Evolutionary conservation across 1,284 basidiomycete genomes (phyloP), one percentile per base, ranked within the genome.

Genomic region (Ustilago shanxiensis): DNA sequence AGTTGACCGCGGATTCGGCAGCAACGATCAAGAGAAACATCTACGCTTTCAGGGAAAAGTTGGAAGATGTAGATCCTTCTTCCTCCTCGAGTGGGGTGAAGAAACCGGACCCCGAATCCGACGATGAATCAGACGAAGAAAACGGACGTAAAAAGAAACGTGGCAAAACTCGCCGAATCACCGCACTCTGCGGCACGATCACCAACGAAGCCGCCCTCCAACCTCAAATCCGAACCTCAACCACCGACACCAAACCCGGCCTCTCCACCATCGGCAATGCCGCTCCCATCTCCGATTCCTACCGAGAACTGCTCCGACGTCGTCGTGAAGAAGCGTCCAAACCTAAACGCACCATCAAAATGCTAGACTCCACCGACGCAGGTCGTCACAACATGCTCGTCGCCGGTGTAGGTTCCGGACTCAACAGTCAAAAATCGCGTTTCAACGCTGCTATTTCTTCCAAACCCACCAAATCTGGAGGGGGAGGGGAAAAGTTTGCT

Each of bases 401-500:
- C 16, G 80, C 81, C 24, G 83, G 83, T 62, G 80, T 84, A 14
- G 77, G 81, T 10, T 50, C 60, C 24, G 83, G 82, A 7, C 56
- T 41, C 9, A 44, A n/a, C n/a, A 44, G 41, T 20, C 41, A 44
- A 20, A 44, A 44, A 20, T 20, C n/a, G n/a, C 18, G 41, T n/a
- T 44, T 44, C n/a, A 44, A 44, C 20, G 41, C 57, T 39, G 29
- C 35, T 14, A 47, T 20, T 31, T 66, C 60, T 14, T 35, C 64
- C n/a, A 80, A 79, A 45, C 69, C 73, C 18, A 60, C 77, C 14
- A 76, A 77, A 62, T 57, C 73, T 4, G 49, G 52, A 0, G 55
- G 22, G n/a, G 45, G 45, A 1, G 52, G 66, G 14, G 83, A 95
- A 86, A 93, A 94, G 79, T 93, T 93, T 89, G 93, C 94, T 14